These are phyloP conservation scores for Silene uniflora DNA, from an alignment of 148 eudicot genomes.

Conservation along the genomic window DNA sequence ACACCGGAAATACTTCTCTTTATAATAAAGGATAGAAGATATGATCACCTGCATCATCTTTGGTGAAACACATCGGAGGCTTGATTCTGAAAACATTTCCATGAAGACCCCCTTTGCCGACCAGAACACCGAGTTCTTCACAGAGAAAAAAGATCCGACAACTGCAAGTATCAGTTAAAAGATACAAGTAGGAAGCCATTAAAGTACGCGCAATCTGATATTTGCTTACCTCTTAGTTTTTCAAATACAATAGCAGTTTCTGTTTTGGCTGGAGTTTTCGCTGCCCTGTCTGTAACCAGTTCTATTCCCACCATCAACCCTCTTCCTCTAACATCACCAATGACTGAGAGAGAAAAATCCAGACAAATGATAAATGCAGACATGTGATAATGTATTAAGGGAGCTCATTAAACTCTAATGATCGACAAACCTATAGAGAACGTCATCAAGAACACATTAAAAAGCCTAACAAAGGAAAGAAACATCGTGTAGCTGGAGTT, in stretches of 20 bases:
- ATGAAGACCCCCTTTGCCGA: conserved; percentile 95
- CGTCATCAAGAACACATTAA: neutral
- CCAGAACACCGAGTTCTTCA: conserved; percentile 83
- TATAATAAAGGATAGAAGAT: neutral
- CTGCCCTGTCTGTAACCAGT: conserved; percentile 77
- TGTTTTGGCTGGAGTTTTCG: conserved; percentile 87
- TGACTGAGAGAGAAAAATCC: conserved; percentile 40
- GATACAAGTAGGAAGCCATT: neutral
- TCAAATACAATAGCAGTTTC: conserved; percentile 85
- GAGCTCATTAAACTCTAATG: neutral
- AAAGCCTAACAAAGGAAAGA: neutral
- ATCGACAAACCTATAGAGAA: no score
- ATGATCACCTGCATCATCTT: conserved; percentile 79
- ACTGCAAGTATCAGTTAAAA: conserved; percentile 11
- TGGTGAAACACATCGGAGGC: conserved; percentile 95
- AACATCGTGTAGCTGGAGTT: conserved; percentile 2
- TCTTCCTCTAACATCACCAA: conserved; percentile 95
- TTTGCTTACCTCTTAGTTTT: conserved; percentile 67
- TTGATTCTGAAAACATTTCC: conserved; percentile 95
- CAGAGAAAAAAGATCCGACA: conserved; percentile 4
- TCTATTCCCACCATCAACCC: conserved; percentile 97
- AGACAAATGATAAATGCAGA: neutral
- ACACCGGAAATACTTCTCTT: no score
- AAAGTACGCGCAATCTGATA: conserved; percentile 8
- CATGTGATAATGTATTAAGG: neutral